phyloP scores from a whole-genome alignment of 805 yeast species.

The Monosporozyma aerobia region DNA sequence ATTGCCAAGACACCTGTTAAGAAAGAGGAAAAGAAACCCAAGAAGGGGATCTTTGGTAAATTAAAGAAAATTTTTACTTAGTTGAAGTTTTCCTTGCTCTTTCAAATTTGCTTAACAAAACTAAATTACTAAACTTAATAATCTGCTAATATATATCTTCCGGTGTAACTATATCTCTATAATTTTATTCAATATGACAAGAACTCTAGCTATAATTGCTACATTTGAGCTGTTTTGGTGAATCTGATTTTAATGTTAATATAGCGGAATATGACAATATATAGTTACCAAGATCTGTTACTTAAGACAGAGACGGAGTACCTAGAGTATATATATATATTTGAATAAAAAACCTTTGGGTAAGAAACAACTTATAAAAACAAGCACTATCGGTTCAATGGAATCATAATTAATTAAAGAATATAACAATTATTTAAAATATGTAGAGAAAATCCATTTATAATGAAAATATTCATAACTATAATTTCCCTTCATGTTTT shows the following conservation, averaged over 20 bases:
- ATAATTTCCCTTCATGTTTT: constrained; percentile 9
- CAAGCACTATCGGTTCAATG: no score
- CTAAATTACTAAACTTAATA: neutral
- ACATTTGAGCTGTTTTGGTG: no score
- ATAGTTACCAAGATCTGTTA: no score
- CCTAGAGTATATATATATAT: no score
- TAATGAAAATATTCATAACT: neutral
- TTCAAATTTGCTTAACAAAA: neutral
- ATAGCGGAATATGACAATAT: no score
- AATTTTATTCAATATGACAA: neutral
- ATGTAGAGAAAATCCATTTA: no score
- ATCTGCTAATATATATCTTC: neutral
- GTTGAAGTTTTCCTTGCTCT: neutral
- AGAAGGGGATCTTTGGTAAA: constrained; percentile 17
- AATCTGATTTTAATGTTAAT: no score
- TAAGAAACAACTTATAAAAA: no score
- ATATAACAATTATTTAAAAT: no score
- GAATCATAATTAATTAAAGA: no score
- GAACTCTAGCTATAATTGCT: neutral
- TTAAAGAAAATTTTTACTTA: constrained; percentile 15
- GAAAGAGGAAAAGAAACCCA: constrained; percentile 11
- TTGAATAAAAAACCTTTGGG: no score
- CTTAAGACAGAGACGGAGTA: no score
- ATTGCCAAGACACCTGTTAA: constrained; percentile 4
- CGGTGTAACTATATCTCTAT: neutral